Base-by-base conservation (phyloP, 1,139 yeast genomes). In the Taiozyma sp. region DNA sequence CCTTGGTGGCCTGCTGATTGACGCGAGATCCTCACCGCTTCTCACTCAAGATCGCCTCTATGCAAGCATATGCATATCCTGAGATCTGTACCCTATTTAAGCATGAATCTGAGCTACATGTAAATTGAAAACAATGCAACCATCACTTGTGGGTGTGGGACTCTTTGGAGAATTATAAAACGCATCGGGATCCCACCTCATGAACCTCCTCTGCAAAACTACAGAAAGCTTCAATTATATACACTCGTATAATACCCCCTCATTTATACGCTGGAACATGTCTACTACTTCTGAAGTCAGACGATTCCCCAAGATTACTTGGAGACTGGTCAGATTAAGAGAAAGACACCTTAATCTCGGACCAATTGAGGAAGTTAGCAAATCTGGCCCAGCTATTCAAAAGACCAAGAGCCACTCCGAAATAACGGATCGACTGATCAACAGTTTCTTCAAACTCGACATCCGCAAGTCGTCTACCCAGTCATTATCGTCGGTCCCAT, bases 241-340 rank as follows among this genome's bases (percentile, higher is more conserved):
- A 37, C 41, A 37, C n/a, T 19, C 19, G 24, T 37, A 11, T 10
- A 19, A 37, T 37, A 37, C 24, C 14, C 13, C 8, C 6, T 14
- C 22, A 16, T 19, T 8, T 6, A 19, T 19, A 16, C 41, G 10
- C 24, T 19, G 14, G 19, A 37, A 37, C 41, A 37, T 37, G 41
- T 37, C 41, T 8, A 13, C 24, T 9, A 9, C 24, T 32, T 45
- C 44, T 24, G 22, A n/a, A 42, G 53, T 50, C 46, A 57, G 62
- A 55, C 54, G 52, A 46, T 57, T 44, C 46, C 62, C 62, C 30
- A 56, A 51, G 44, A 56, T 54, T 48, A 56, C 62, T 40, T 58
- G 62, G 62, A 51, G 62, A 46, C 50, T 58, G n/a, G 49, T 50
- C 21, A 49, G 39, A 6, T 47, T 58, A 22, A 53, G 53, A 45